phyloP scores from a whole-genome alignment of 2,329 filamentous ascomycete genomes.

The Aspergillus sp. region DNA sequence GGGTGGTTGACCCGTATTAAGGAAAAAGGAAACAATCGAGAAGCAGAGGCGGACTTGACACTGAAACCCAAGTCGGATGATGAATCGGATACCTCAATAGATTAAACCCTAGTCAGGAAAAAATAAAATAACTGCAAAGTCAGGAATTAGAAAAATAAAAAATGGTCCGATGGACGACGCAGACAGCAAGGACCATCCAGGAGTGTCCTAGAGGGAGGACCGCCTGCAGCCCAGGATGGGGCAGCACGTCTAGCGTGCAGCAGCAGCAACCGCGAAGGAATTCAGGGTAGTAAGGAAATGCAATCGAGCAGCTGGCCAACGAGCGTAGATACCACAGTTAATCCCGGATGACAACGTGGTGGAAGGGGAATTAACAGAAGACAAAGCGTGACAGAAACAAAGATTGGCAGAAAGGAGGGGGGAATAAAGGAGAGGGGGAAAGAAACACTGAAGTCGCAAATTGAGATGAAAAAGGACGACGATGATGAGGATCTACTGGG shows the following conservation, averaged over 20 bases:
- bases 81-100: conserved; percentile 14
- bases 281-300: conserved; percentile 7
- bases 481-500: conserved; percentile 28
- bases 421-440: conserved; percentile 6
- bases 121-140: conserved; percentile 3
- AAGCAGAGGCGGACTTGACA: neutral
- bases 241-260: conserved; percentile 28
- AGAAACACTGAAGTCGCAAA: conserved; percentile 1
- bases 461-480: conserved; percentile 11
- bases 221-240: conserved; percentile 22
- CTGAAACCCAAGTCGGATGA: neutral
- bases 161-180: conserved; percentile 9
- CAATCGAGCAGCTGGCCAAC: conserved; percentile 9
- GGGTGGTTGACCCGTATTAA: conserved; percentile 1
- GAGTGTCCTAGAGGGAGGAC: conserved; percentile 21
- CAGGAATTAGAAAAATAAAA: conserved; percentile 9
- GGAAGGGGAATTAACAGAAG: neutral
- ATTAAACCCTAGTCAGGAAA: conserved; percentile 2
- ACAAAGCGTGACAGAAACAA: neutral
- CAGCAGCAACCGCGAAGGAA: conserved; percentile 8
- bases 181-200: conserved; percentile 17
- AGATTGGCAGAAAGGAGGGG: neutral
- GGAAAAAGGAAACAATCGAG: conserved; percentile 7
- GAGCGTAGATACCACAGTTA: conserved; percentile 9
- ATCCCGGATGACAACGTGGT: conserved; percentile 8